phyloP scores from a whole-genome alignment of 768 basidiomycete genomes.

The Ramaria rubella region DNA sequence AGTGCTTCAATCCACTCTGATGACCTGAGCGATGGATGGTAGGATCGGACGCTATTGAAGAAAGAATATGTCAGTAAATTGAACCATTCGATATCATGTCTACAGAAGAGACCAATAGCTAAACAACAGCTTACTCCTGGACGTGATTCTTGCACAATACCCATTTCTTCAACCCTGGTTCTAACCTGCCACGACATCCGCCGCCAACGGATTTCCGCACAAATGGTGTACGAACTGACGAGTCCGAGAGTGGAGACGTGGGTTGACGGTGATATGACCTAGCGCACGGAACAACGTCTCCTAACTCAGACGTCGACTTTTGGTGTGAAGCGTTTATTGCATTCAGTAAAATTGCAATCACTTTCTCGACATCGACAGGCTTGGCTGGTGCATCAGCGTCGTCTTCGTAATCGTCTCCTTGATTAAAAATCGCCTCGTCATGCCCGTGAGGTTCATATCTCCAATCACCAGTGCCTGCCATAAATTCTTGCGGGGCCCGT shows the following conservation, averaged over 20 bases:
- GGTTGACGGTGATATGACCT: background rate
- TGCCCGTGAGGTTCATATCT: background rate
- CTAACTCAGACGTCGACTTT: background rate
- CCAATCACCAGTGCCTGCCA: background rate
- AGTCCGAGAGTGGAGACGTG: constrained; percentile 7
- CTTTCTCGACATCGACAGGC: constrained; percentile 7
- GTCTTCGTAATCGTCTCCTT: background rate
- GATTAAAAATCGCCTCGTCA: background rate
- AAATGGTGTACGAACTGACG: constrained; percentile 3
- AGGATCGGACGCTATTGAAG: constrained; percentile 4
- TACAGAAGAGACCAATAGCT: background rate
- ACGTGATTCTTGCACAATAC: constrained; percentile 8
- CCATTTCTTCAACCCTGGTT: constrained; percentile 7
- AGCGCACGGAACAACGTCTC: background rate
- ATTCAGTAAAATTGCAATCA: constrained; percentile 5
- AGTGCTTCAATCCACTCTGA: constrained; percentile 10
- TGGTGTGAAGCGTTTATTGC: background rate
- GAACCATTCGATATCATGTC: background rate
- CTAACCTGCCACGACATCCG: background rate
- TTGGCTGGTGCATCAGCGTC: background rate
- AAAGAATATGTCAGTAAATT: background rate
- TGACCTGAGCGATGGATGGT: constrained; percentile 3
- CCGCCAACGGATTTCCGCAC: constrained; percentile 9
- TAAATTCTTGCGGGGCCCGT: background rate
- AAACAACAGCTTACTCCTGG: constrained; percentile 2